phyloP scores from a whole-genome alignment of 768 basidiomycete species.

The Hericium rajendrae region DNA sequence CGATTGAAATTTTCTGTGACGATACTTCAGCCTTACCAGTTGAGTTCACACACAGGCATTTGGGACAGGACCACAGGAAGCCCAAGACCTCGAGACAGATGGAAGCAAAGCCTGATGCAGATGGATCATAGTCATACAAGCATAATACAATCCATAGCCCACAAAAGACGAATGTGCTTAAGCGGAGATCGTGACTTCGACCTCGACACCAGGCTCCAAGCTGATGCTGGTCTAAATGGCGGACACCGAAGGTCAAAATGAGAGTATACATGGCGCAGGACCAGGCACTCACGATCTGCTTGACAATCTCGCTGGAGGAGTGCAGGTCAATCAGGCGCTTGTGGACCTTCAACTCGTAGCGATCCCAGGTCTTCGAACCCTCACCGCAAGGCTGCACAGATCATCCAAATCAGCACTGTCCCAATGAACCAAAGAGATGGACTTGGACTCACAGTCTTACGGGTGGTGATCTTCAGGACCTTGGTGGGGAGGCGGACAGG shows the following conservation, averaged over 20 bases:
- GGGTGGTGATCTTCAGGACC: slow-evolving; percentile 97
- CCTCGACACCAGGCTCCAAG: slow-evolving; percentile 98
- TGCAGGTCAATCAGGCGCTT: slow-evolving; percentile 99
- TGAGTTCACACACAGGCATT: too few relatives aligned
- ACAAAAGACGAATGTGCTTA: slow-evolving; percentile 21
- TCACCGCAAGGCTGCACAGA: slow-evolving; percentile 88
- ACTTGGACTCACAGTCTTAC: slow-evolving; percentile 74
- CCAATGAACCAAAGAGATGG: background rate
- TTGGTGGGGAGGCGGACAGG: slow-evolving; percentile 99
- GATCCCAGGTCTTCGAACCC: slow-evolving; percentile 99
- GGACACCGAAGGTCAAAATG: background rate
- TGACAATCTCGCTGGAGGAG: slow-evolving; percentile 98
- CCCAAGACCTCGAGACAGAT: too few relatives aligned
- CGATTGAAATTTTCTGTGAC: too few relatives aligned
- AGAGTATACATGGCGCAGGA: background rate
- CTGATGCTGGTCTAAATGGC: slow-evolving; percentile 82
- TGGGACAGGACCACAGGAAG: too few relatives aligned
- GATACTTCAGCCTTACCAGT: too few relatives aligned
- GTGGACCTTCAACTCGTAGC: slow-evolving; percentile 98
- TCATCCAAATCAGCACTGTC: background rate
- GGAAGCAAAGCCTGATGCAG: too few relatives aligned
- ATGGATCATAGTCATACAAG: too few relatives aligned
- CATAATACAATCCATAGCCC: too few relatives aligned
- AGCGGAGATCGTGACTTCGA: slow-evolving; percentile 92
- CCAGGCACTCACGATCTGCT: slow-evolving; percentile 78